Base-by-base conservation (phyloP, 1,284 basidiomycete genomes). In the Coniophora puteana region DNA sequence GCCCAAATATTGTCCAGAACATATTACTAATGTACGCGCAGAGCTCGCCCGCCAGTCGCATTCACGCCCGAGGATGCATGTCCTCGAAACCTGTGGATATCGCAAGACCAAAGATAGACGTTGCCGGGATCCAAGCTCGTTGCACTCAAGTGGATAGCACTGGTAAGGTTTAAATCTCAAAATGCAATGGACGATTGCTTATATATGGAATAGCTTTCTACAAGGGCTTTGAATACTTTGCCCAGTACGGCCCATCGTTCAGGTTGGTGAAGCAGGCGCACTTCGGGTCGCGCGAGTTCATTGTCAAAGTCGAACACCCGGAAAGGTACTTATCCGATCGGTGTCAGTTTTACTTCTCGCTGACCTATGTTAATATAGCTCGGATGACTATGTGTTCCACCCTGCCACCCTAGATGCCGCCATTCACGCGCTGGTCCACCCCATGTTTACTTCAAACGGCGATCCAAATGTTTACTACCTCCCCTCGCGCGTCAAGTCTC, bases 381-480 rank as follows among this genome's bases (percentile, higher is more conserved):
- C 28, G 7, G 47, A 48, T 1, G 40, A 51, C 4, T 68, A 66
- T 36, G 38, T 59, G 18, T 43, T 71, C 12, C 66, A 72, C 43
- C 71, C 71, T 3, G 68, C 66, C 3, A 58, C 72, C 18, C 49
- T 68, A 11, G 66, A 69, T 40, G 54, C 65, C 1, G 56, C 55
- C 11, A 41, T 67, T 8, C 66, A 68, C 41, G 46, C 57, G 7
- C 36, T 52, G 11, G 52, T 58, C 4, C 57, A 65, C 37, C 57
- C 56, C 1, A 27, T 36, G 1, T 37, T 67, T 14, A 59, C 53
- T 5, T 51, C 49, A 4, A 53, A 49, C 36, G 35, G 38, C 8
- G 55, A 63, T 38, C 39, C 41, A 5, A 46, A 54, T 13, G 40
- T 47, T 2, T 65, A 65, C 41, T 65, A 59, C 44, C 53, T 66